These are phyloP conservation scores for Fomitopsis pinicola DNA, from an alignment of 1,284 basidiomycete genomes.

Conservation along the genomic window DNA sequence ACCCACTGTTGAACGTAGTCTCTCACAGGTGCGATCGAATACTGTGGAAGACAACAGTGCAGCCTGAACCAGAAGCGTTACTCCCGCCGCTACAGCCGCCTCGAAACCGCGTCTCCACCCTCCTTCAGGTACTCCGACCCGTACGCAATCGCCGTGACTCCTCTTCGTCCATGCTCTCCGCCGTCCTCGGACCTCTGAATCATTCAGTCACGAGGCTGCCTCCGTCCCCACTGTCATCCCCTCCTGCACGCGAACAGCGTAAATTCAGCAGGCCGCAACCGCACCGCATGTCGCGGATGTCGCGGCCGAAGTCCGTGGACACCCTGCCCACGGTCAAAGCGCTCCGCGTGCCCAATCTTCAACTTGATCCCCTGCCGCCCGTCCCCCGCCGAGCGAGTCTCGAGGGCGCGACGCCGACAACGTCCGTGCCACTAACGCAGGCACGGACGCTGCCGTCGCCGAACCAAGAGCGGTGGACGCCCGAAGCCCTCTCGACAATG, in stretches of 20 bases:
- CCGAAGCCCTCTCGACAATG: neutral
- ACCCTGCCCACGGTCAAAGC: neutral
- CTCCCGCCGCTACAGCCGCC: conserved; percentile 21
- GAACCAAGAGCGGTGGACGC: neutral
- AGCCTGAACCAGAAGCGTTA: conserved; percentile 38
- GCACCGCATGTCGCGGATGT: neutral
- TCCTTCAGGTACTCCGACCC: conserved; percentile 22
- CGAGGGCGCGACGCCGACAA: neutral
- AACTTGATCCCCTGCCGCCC: neutral
- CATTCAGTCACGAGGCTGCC: conserved; percentile 27
- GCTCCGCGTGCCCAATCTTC: neutral
- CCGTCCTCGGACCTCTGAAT: conserved; percentile 37
- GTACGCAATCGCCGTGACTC: neutral
- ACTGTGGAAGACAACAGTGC: conserved; percentile 70
- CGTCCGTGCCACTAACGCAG: conserved; percentile 5
- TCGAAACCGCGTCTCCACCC: conserved; percentile 45
- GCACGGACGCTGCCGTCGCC: conserved; percentile 6
- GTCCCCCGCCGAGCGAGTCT: neutral
- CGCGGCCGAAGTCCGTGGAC: neutral
- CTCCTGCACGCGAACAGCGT: conserved; percentile 2
- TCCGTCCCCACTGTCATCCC: neutral
- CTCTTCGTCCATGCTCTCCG: conserved; percentile 44
- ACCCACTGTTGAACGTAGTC: neutral
- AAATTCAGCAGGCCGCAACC: conserved; percentile 24
- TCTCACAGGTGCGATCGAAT: conserved; percentile 70